Conservation (phyloP, 148 eudicot genomes). For the Dianthus caryophyllus region DNA sequence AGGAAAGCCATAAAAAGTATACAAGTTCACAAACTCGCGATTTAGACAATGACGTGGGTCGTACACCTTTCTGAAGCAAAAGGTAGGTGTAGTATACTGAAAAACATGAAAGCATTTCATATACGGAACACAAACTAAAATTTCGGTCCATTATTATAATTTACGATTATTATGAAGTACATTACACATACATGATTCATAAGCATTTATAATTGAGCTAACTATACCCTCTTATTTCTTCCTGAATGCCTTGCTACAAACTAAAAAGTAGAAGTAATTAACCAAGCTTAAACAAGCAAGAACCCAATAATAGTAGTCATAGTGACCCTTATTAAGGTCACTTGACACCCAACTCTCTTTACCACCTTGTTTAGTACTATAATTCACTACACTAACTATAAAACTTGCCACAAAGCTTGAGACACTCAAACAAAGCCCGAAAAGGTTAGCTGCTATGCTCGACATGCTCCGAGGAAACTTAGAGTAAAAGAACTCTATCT, state of each 20-base stretch:
- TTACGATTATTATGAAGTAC: too few species aligned
- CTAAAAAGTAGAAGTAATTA: constrained; percentile 25
- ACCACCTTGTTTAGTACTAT: constrained; percentile 21
- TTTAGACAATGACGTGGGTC: neutral
- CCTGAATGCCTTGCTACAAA: constrained; percentile 30
- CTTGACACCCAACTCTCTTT: constrained; percentile 39
- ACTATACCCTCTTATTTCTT: neutral
- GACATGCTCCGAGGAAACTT: constrained; percentile 30
- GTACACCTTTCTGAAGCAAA: neutral
- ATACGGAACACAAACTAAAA: too few species aligned
- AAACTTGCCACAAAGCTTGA: constrained; percentile 21
- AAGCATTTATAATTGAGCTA: too few species aligned
- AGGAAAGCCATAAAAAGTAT: too few species aligned
- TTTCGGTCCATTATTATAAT: too few species aligned
- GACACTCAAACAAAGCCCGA: constrained; percentile 3
- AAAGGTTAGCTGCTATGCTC: constrained; percentile 21
- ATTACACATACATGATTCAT: too few species aligned
- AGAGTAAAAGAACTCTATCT: constrained; percentile 25
- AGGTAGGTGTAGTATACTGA: neutral
- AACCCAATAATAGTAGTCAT: constrained; percentile 37
- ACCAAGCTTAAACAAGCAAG: constrained; percentile 31
- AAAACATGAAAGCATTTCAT: too few species aligned
- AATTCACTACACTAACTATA: constrained; percentile 8
- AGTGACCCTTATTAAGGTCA: constrained; percentile 35
- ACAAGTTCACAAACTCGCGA: too few species aligned